phyloP scores from a whole-genome alignment of 2,329 filamentous ascomycete genomes.

The Colletotrichum higginsianum region DNA sequence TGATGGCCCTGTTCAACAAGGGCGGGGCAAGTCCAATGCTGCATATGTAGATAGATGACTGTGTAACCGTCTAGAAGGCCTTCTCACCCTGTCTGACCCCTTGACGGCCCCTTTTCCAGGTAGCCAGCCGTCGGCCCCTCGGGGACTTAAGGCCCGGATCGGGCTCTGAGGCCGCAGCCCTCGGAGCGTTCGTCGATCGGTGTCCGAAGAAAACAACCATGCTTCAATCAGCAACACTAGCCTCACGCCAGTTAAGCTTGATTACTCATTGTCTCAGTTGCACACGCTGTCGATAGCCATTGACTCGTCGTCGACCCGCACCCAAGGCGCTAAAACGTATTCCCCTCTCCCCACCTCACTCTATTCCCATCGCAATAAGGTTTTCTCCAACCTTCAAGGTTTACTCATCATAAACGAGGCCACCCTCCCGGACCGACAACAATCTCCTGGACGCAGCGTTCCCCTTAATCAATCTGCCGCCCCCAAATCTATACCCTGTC shows the following conservation, averaged over 20 bases:
- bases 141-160: too few species aligned
- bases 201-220: neutral
- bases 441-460: neutral
- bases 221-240: too few species aligned
- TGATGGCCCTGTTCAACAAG: too few species aligned
- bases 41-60: too few species aligned
- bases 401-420: conserved; percentile 8
- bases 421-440: neutral
- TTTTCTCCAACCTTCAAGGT: conserved; percentile 19
- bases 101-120: too few species aligned
- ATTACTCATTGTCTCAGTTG: neutral
- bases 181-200: too few species aligned
- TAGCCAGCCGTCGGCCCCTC: too few species aligned
- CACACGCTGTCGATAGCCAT: neutral
- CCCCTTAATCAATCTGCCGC: conserved; percentile 34
- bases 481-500: neutral
- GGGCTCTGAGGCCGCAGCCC: too few species aligned
- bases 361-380: conserved; percentile 11
- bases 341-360: neutral
- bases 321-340: conserved; percentile 13
- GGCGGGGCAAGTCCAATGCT: too few species aligned
- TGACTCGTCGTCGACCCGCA: conserved; percentile 2
- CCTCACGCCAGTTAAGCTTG: neutral
- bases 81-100: too few species aligned
- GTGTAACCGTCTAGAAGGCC: too few species aligned